Evolutionary conservation across 495 filamentous ascomycete genomes (phyloP), one percentile per base, ranked within the genome.

Genomic region (Parathielavia hyrcaniae): DNA sequence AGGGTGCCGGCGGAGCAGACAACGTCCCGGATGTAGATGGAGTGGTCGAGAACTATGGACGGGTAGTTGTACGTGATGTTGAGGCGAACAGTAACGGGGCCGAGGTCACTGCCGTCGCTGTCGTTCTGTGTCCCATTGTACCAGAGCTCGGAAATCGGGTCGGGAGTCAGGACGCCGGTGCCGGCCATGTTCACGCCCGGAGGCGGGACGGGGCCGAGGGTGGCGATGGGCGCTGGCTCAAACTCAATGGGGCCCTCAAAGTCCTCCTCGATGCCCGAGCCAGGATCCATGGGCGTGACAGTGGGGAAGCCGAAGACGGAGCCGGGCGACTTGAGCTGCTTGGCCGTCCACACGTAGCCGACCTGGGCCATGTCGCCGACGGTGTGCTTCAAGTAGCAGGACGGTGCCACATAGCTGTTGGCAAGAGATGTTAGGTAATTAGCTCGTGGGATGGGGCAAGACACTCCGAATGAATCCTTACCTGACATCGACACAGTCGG

Each of bases 21-120:
- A 2, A 58, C 47, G 19, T 51, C 46, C 14, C 8, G 44, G 44
- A 63, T 58, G 35, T 44, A 59, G 38, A 59, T 59, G 23, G 61
- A 63, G 34, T 63, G 55, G 26, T 63, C 51, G 8, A 59, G 56
- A 5, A 44, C 56, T 14, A 63, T 47, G 12, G 56, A 59, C 2
- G 50, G 51, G 44, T 63, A 46, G 43, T 47, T 44, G 60, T 57
- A 62, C 1, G 55, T 58, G 40, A 62, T 40, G 50, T 44, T 53
- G 8, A 62, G 47, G 13, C 47, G 56, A 2, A 54, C 53, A 5
- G 53, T 36, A 3, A 44, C 46, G 32, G 51, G 14, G 34, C 13
- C 46, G 19, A 23, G 36, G 11, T 44, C 55, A 17, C 46, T 58
- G 12, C 26, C 52, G 16, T 50, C 48, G 14, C 48, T 41, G 5